Conservation (phyloP, 495 filamentous ascomycete species). For the Neurospora sp. region DNA sequence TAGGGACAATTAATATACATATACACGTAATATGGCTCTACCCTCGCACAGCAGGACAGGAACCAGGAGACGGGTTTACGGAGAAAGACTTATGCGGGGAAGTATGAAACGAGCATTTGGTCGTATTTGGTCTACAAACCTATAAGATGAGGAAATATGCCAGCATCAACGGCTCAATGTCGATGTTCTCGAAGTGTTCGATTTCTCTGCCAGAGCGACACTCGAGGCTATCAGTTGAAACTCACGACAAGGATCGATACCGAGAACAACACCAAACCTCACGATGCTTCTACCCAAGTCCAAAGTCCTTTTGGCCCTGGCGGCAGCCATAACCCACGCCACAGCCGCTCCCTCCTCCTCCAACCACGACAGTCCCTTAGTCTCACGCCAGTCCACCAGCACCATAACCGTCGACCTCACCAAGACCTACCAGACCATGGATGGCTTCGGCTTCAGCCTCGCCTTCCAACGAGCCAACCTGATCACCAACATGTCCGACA, state of each 20-base stretch:
- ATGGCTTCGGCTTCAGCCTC: slow-evolving; percentile 43
- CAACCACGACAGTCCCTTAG: slow-evolving; percentile 2
- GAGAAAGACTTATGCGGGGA: background rate
- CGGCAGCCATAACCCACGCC: background rate
- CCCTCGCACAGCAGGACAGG: background rate
- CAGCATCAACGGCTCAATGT: background rate
- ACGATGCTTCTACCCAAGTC: background rate
- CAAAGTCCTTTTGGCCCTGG: slow-evolving; percentile 11
- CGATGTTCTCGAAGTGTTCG: background rate
- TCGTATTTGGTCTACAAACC: background rate
- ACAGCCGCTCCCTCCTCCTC: background rate
- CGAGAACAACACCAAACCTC: background rate
- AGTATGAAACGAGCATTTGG: background rate
- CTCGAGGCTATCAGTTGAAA: background rate
- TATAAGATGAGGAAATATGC: background rate
- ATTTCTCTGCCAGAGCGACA: background rate
- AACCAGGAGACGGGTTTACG: background rate
- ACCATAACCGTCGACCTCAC: slow-evolving; percentile 34
- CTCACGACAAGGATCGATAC: background rate
- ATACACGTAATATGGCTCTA: background rate
- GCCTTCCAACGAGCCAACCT: slow-evolving; percentile 48
- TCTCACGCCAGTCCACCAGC: slow-evolving; percentile 17
- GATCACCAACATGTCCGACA: slow-evolving; percentile 38
- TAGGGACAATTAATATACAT: background rate
- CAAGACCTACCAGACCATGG: slow-evolving; percentile 37